Base-by-base conservation (phyloP, 1,284 basidiomycete genomes). In the Rhodofomes roseus region DNA sequence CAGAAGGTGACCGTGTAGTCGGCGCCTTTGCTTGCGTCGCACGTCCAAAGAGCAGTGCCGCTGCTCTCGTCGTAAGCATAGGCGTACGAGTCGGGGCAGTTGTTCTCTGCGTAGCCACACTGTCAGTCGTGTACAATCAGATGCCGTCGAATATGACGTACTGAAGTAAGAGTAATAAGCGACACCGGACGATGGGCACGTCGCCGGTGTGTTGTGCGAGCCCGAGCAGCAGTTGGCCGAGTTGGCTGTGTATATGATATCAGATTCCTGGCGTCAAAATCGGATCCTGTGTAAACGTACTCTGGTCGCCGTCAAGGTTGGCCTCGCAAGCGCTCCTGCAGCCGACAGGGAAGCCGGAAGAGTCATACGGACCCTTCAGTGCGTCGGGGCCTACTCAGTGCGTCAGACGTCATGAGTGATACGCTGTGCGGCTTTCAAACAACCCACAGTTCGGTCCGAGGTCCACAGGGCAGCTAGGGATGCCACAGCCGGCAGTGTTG, bases 1-100 rank as follows among this genome's bases (percentile, higher is more conserved):
- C 80, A 82, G 74, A 82, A 82, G 1, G 78, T 81, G 63, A 82
- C 57, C 39, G 77, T 81, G 65, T 80, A 83, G 63, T 80, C 76
- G 4, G 79, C 76, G 3, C 67, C 65, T 34, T 64, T 55, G 54
- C 60, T 54, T 8, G 74, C 66, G 46, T 65, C 62, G 66, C 81
- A 83, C 7, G 75, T 78, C 74, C 74, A 81, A 52, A 82, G 71
- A 18, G 81, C 80, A 12, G 77, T 78, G 6, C 75, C 74, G 62
- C 74, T 77, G 56, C 68, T 66, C 66, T 83, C 81, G 66, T 83
- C 81, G 65, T 74, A 84, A 11, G 81, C 79, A 64, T 82, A 83
- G 1, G 73, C 78, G 66, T 81, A 83, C 9, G 79, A 69, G 64
- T 79, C 71, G 4, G 77, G 77, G 71, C 81, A 84, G 60, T 65